phyloP scores from a whole-genome alignment of 129 eudicot species.

The Cynara cardunculus region DNA sequence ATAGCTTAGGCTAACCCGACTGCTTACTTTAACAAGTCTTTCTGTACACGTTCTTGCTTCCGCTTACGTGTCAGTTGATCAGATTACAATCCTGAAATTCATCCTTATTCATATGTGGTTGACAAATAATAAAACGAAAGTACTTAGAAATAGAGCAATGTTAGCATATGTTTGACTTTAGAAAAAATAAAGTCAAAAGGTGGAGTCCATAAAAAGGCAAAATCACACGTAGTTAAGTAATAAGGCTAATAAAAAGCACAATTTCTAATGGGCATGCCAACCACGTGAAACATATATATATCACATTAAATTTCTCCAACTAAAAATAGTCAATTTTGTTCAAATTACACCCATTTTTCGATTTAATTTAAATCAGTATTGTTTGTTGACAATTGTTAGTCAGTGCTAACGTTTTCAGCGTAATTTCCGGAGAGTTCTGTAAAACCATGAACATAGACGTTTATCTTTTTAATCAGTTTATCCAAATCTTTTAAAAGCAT shows the following conservation, averaged over 20 bases:
- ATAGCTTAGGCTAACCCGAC: background rate
- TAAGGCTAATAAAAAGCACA: background rate
- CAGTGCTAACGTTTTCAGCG: background rate
- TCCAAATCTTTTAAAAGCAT: too few relatives aligned
- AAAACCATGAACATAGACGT: background rate
- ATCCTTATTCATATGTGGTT: background rate
- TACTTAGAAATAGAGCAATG: constrained; percentile 1
- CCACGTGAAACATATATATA: constrained; percentile 24
- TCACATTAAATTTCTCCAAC: background rate
- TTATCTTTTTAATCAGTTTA: background rate
- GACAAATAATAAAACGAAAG: background rate
- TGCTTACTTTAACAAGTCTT: background rate
- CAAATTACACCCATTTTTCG: constrained; percentile 1
- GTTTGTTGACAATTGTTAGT: background rate
- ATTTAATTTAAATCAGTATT: background rate
- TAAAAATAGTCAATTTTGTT: constrained; percentile 24
- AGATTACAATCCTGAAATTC: background rate
- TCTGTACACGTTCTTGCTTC: background rate
- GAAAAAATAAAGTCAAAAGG: constrained; percentile 13
- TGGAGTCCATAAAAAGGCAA: constrained; percentile 18
- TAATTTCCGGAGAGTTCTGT: background rate
- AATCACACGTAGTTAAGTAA: constrained; percentile 20
- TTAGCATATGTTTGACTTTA: constrained; percentile 18
- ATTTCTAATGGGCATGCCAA: constrained; percentile 10
- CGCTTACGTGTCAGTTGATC: background rate